These are phyloP conservation scores for Sugiyamaella japonica DNA, from an alignment of 1,139 yeast species.

Conservation along the genomic window DNA sequence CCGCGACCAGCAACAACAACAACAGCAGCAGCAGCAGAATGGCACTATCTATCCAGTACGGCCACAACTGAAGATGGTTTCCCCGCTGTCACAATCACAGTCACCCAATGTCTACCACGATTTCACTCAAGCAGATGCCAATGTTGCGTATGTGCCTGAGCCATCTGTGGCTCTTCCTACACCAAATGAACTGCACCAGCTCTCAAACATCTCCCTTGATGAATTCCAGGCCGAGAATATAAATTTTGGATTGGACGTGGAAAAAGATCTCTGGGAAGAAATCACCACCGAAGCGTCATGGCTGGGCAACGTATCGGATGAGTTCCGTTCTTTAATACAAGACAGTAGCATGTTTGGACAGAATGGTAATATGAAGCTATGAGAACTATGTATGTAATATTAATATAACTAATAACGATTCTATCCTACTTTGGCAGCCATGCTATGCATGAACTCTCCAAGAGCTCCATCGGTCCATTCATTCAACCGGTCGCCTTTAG, in stretches of 20 bases:
- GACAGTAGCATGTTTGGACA: constrained; percentile 16
- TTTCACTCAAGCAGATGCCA: not conserved
- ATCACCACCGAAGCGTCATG: constrained; percentile 31
- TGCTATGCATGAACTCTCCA: constrained; percentile 12
- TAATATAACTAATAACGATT: constrained; percentile 5
- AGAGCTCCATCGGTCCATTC: constrained; percentile 28
- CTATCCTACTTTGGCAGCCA: not conserved
- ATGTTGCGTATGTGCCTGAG: not conserved
- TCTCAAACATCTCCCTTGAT: constrained; percentile 14
- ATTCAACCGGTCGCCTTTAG: constrained; percentile 22
- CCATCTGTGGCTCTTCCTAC: not conserved
- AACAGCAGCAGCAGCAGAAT: not conserved
- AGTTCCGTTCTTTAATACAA: constrained; percentile 24
- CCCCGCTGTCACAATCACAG: not conserved
- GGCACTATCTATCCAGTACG: not conserved
- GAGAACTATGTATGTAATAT: constrained; percentile 5
- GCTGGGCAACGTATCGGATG: constrained; percentile 31
- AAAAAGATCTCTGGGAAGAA: constrained; percentile 31
- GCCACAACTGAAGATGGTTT: not conserved
- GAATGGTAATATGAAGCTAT: not conserved
- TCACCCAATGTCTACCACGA: not conserved
- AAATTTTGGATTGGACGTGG: constrained; percentile 22
- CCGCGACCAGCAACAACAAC: not conserved
- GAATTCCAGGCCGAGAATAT: constrained; percentile 19
- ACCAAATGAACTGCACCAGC: constrained; percentile 12